Evolutionary conservation across 2,329 filamentous ascomycete species (phyloP).

Genomic region (Penicillium digitatum): DNA sequence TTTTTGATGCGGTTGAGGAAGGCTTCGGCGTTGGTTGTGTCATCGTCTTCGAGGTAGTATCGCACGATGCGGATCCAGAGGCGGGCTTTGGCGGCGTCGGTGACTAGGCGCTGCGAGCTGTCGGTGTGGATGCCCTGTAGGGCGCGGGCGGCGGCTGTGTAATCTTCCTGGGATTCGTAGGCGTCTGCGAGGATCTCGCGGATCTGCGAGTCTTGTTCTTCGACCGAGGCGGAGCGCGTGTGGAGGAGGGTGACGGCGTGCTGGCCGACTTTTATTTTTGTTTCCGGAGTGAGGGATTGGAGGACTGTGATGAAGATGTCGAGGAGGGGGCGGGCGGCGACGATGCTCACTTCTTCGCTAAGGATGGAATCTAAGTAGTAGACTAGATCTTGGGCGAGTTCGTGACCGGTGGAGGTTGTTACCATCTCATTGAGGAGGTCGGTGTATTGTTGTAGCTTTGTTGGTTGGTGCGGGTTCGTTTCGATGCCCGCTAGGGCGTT

Average conservation of each 20-base stretch:
- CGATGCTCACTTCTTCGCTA: slow-evolving; percentile 66
- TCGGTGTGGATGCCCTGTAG: slow-evolving; percentile 85
- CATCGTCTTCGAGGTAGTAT: slow-evolving; percentile 90
- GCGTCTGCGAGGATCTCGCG: slow-evolving; percentile 78
- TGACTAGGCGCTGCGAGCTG: slow-evolving; percentile 77
- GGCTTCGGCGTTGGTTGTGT: slow-evolving; percentile 75
- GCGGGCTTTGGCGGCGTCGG: slow-evolving; percentile 73
- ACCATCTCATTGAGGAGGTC: slow-evolving; percentile 56
- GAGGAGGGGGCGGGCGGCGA: slow-evolving; percentile 69
- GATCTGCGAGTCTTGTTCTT: slow-evolving; percentile 77
- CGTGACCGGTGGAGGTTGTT: slow-evolving; percentile 41
- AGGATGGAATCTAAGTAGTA: slow-evolving; percentile 68
- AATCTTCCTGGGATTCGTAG: slow-evolving; percentile 79
- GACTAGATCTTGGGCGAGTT: slow-evolving; percentile 59
- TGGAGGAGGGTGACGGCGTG: slow-evolving; percentile 66
- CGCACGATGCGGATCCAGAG: slow-evolving; percentile 94
- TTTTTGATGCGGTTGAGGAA: slow-evolving; percentile 96
- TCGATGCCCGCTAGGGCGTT: slow-evolving; percentile 51
- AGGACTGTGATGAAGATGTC: slow-evolving; percentile 64
- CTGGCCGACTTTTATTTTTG: slow-evolving; percentile 71
- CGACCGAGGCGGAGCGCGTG: slow-evolving; percentile 67
- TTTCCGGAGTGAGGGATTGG: slow-evolving; percentile 50
- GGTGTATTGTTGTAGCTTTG: slow-evolving; percentile 56
- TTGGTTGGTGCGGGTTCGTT: slow-evolving; percentile 44
- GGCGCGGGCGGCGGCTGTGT: slow-evolving; percentile 68